Conservation (phyloP, 1,139 yeast genomes). For the Suhomyces choctaworum region DNA sequence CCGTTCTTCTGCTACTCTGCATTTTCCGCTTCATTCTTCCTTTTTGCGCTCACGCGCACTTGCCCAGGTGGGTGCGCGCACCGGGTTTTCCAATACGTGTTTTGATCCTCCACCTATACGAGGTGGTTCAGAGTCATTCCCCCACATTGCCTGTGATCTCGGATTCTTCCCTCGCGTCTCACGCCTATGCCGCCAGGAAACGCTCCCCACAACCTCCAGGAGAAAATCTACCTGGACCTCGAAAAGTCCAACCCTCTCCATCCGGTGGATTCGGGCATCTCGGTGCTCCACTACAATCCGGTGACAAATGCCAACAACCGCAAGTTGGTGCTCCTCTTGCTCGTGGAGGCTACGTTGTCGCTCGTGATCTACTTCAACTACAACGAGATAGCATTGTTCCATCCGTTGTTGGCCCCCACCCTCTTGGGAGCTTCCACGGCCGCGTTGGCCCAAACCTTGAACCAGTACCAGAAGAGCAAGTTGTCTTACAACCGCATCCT, state of each 20-base stretch:
- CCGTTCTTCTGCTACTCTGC: too few relatives aligned
- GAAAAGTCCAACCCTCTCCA: constrained; percentile 13
- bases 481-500: constrained; percentile 41
- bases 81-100: constrained; percentile 4
- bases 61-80: too few relatives aligned
- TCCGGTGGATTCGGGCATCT: constrained; percentile 12
- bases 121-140: too few relatives aligned
- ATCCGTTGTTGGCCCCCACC: constrained; percentile 37
- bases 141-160: background rate
- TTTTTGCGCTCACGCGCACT: too few relatives aligned
- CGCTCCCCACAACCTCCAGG: constrained; percentile 10
- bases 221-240: constrained; percentile 12
- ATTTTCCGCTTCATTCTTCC: too few relatives aligned
- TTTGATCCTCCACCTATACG: constrained; percentile 1
- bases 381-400: constrained; percentile 20
- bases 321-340: constrained; percentile 15
- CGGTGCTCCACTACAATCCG: constrained; percentile 8
- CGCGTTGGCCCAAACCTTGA: constrained; percentile 58
- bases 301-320: constrained; percentile 3
- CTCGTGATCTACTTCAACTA: constrained; percentile 31
- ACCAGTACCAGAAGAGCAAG: constrained; percentile 47
- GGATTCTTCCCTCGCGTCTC: background rate
- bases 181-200: constrained; percentile 4
- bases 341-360: constrained; percentile 28
- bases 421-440: constrained; percentile 52